Evolutionary conservation across 352 stramenopile genomes (phyloP).

Genomic region (Peronosclerospora sorghi): DNA sequence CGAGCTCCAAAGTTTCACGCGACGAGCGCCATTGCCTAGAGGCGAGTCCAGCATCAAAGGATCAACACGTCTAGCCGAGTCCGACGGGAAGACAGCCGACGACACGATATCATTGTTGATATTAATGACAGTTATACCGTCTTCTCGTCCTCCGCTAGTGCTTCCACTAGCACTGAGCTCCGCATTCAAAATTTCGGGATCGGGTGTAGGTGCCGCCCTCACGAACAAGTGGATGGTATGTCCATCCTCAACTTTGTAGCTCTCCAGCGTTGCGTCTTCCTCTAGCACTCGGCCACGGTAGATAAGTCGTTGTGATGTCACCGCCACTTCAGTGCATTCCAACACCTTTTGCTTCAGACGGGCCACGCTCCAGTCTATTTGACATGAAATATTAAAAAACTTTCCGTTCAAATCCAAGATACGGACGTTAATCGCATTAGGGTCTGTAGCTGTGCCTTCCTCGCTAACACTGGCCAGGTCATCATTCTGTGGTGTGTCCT

Average conservation of each 20-base stretch:
- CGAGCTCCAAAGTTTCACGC: slow-evolving; percentile 82
- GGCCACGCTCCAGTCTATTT: slow-evolving; percentile 51
- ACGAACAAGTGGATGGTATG: slow-evolving; percentile 89
- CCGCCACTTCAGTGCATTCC: slow-evolving; percentile 57
- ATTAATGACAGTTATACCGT: slow-evolving; percentile 58
- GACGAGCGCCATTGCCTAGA: slow-evolving; percentile 66
- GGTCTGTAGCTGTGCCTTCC: slow-evolving; percentile 8
- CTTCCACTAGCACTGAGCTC: slow-evolving; percentile 24
- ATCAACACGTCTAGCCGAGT: slow-evolving; percentile 71
- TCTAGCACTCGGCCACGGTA: slow-evolving; percentile 85
- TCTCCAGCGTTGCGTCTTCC: slow-evolving; percentile 52
- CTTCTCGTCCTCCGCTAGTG: slow-evolving; percentile 19
- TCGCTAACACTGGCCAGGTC: slow-evolving; percentile 1
- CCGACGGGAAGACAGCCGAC: slow-evolving; percentile 75
- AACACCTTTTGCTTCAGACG: slow-evolving; percentile 62
- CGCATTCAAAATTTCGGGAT: slow-evolving; percentile 40
- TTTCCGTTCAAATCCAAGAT: slow-evolving; percentile 82
- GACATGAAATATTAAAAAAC: slow-evolving; percentile 65
- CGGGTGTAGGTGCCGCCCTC: slow-evolving; percentile 42
- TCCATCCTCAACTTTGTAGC: slow-evolving; percentile 86
- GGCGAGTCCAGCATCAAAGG: slow-evolving; percentile 79
- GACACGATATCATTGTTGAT: slow-evolving; percentile 75
- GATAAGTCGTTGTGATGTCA: slow-evolving; percentile 80
- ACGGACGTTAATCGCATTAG: slow-evolving; percentile 44
- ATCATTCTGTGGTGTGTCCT: slow-evolving; percentile 2